phyloP scores from a whole-genome alignment of 306 rosid genomes.

The Glycyrrhiza uralensis region DNA sequence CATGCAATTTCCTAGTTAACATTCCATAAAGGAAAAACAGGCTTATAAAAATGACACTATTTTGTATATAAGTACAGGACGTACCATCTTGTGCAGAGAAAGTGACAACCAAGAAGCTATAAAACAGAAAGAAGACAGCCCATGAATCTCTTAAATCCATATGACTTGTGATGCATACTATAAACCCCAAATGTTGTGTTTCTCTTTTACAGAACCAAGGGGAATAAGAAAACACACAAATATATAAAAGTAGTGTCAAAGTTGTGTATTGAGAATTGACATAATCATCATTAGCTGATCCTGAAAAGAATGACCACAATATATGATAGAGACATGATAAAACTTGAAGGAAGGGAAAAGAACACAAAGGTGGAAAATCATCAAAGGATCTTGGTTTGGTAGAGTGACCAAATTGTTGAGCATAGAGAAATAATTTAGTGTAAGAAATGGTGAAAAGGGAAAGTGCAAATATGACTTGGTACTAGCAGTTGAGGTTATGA shows the following conservation, averaged over 20 bases:
- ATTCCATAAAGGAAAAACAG: neutral
- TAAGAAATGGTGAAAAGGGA: slow-evolving; percentile 8
- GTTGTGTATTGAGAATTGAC: slow-evolving; percentile 16
- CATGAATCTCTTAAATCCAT: slow-evolving; percentile 42
- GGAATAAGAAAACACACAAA: slow-evolving; percentile 15
- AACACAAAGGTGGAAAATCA: neutral
- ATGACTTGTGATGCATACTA: slow-evolving; percentile 5
- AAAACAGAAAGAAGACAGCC: slow-evolving; percentile 48
- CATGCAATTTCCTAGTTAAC: neutral
- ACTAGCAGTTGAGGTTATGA: slow-evolving; percentile 31
- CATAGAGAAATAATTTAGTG: slow-evolving; percentile 16
- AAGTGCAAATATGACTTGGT: slow-evolving; percentile 24
- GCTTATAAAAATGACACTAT: neutral
- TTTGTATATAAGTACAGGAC: slow-evolving; percentile 9
- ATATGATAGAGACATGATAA: slow-evolving; percentile 22
- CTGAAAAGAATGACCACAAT: slow-evolving; percentile 14
- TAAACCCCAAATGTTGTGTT: neutral
- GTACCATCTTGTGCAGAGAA: slow-evolving; percentile 70
- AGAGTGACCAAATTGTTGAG: slow-evolving; percentile 36
- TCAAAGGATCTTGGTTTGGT: slow-evolving; percentile 39
- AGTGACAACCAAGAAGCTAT: slow-evolving; percentile 43
- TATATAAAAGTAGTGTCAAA: slow-evolving; percentile 14
- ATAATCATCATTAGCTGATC: neutral
- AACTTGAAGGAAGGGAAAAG: slow-evolving; percentile 47
- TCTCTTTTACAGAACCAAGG: slow-evolving; percentile 26